Percentiles rank a stretch among this genome's conserved stretches.
phyloP scores from a whole-genome alignment of 257 asterid species.

The Solanum okadae region DNA sequence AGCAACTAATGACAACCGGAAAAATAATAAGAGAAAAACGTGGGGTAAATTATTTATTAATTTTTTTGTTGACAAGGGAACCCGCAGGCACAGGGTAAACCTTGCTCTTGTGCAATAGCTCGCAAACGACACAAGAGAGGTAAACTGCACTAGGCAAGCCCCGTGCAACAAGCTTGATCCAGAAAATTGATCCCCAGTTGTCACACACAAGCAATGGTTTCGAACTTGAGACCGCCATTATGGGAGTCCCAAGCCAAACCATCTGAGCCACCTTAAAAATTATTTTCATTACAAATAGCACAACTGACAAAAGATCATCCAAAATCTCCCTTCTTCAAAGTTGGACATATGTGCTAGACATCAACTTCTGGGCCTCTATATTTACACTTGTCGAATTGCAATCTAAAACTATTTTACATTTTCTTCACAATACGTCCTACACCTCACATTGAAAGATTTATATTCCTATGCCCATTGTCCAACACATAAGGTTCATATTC shows the following conservation, averaged over 20 bases:
- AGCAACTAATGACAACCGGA: neutral
- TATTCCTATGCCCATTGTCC: neutral
- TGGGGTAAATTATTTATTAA: neutral
- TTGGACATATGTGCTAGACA: neutral
- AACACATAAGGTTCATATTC: neutral
- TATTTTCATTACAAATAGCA: neutral
- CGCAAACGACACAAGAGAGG: neutral
- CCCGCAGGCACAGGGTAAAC: neutral
- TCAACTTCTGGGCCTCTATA: neutral
- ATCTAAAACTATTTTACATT: neutral
- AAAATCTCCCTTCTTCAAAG: neutral
- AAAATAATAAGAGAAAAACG: neutral
- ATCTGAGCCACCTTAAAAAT: neutral
- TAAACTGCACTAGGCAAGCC: neutral
- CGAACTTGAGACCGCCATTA: neutral
- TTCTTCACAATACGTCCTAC: neutral
- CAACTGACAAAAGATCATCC: neutral
- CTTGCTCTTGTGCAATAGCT: neutral
- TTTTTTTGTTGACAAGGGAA: neutral
- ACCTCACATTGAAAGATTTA: neutral
- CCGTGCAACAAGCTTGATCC: neutral
- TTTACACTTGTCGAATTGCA: neutral
- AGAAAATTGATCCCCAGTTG: neutral
- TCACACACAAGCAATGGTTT: neutral
- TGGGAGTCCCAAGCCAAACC: neutral